Evolutionary conservation across 2,329 filamentous ascomycete species (phyloP).

Genomic region (Talaromyces sp.): DNA sequence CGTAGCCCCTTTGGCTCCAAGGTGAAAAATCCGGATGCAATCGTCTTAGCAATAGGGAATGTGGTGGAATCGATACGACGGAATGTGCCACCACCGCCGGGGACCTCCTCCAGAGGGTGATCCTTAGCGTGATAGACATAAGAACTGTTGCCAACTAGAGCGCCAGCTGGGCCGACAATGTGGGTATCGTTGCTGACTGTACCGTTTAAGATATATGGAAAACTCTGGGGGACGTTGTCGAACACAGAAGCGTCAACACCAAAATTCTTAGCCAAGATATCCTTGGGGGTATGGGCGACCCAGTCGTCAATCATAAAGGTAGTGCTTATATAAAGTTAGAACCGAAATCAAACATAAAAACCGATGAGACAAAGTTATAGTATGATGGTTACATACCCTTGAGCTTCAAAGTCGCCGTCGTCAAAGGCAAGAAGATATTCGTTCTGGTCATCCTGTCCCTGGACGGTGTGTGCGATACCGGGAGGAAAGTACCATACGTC

Average conservation of each 20-base stretch:
- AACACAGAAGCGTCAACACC: conserved; percentile 59
- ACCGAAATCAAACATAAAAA: neutral
- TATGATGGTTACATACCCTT: conserved; percentile 42
- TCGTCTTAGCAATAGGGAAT: conserved; percentile 62
- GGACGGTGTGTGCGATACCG: conserved; percentile 59
- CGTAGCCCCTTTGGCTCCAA: conserved; percentile 60
- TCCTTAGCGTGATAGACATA: conserved; percentile 59
- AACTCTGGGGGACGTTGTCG: conserved; percentile 51
- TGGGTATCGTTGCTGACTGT: conserved; percentile 45
- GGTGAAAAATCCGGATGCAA: conserved; percentile 61
- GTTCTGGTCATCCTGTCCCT: conserved; percentile 60
- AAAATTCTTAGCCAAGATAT: conserved; percentile 65
- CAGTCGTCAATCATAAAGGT: conserved; percentile 70
- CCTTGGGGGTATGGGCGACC: conserved; percentile 61
- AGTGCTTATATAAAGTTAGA: conserved; percentile 39
- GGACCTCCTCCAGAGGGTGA: conserved; percentile 53
- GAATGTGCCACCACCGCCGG: conserved; percentile 59
- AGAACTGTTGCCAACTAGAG: conserved; percentile 54
- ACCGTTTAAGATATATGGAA: conserved; percentile 60
- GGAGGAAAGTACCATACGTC: conserved; percentile 69
- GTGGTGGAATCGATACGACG: conserved; percentile 63
- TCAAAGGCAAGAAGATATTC: conserved; percentile 65
- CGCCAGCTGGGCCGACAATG: conserved; percentile 46
- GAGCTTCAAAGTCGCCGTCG: conserved; percentile 61
- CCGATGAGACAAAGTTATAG: neutral